A percentile compares a stretch with the other conserved stretches of the same genome.
These are phyloP conservation scores for Bromus sterilis DNA, from an alignment of 176 grass and related monocot genomes.

Conservation along the genomic window DNA sequence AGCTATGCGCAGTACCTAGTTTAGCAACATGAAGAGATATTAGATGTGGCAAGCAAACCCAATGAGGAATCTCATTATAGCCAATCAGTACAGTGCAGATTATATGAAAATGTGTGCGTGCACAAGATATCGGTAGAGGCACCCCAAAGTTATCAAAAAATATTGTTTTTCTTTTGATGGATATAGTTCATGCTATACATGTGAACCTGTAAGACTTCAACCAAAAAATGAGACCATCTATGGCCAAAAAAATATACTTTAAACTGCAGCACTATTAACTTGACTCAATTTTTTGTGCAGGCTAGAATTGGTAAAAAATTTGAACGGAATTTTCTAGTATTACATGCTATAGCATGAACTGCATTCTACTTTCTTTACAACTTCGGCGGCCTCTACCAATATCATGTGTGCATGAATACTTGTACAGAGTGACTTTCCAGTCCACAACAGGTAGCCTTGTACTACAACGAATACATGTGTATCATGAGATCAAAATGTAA, in stretches of 20 bases:
- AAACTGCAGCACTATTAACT: neutral
- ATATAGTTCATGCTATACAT: neutral
- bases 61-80: constrained; percentile 1
- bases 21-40: constrained; percentile 12
- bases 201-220: neutral
- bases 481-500: constrained; percentile 38
- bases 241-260: neutral
- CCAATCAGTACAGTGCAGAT: neutral
- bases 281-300: neutral
- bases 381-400: neutral
- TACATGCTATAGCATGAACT: neutral
- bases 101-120: neutral
- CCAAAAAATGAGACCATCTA: neutral
- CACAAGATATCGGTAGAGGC: neutral
- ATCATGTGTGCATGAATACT: no score
- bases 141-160: neutral
- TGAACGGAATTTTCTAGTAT: neutral
- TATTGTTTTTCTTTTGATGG: neutral
- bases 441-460: no score
- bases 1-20: constrained; percentile 62
- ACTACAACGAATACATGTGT: no score
- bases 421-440: no score
- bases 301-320: neutral
- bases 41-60: neutral
- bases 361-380: neutral